These are phyloP conservation scores for Colletotrichum shisoi DNA, from an alignment of 2,329 filamentous ascomycete species.

Conservation along the genomic window DNA sequence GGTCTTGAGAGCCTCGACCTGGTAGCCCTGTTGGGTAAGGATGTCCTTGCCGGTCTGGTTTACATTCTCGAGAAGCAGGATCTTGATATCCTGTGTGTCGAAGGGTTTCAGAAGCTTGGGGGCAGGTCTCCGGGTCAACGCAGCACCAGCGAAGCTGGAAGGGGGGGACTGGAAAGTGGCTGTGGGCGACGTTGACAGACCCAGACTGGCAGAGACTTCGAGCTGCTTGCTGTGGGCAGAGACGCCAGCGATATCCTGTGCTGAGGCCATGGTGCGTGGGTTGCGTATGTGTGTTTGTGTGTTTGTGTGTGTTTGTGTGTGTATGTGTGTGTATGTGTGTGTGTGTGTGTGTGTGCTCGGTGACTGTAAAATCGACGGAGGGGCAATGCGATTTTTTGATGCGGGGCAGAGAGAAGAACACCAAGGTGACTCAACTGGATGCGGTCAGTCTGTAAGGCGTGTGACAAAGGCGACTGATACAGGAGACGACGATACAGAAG, in stretches of 20 bases:
- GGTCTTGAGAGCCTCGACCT: conserved; percentile 89
- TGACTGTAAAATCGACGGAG: conserved; percentile 15
- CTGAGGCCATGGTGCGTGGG: conserved; percentile 52
- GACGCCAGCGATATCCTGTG: conserved; percentile 58
- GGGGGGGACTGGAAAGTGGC: conserved; percentile 77
- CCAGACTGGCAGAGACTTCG: conserved; percentile 66
- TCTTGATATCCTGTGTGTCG: conserved; percentile 94
- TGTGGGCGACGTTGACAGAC: conserved; percentile 77
- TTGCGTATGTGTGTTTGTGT: not conserved
- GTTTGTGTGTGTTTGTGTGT: not conserved
- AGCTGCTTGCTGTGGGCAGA: conserved; percentile 44
- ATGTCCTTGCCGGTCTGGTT: conserved; percentile 89
- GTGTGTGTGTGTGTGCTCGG: not conserved
- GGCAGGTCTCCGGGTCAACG: conserved; percentile 54
- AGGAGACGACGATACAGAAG: not conserved
- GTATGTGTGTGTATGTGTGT: not conserved
- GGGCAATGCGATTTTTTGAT: conserved; percentile 28
- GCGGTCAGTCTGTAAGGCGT: not conserved
- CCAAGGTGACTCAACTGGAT: not conserved
- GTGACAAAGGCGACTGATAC: not conserved
- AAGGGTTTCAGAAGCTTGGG: conserved; percentile 92
- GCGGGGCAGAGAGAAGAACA: conserved; percentile 16
- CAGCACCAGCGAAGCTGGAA: conserved; percentile 65
- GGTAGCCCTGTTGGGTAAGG: conserved; percentile 85
- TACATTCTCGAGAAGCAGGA: conserved; percentile 93